Percentiles rank a stretch among this genome's conserved stretches.
phyloP scores from a whole-genome alignment of 306 rosid genomes.

The Styphnolobium japonicum region DNA sequence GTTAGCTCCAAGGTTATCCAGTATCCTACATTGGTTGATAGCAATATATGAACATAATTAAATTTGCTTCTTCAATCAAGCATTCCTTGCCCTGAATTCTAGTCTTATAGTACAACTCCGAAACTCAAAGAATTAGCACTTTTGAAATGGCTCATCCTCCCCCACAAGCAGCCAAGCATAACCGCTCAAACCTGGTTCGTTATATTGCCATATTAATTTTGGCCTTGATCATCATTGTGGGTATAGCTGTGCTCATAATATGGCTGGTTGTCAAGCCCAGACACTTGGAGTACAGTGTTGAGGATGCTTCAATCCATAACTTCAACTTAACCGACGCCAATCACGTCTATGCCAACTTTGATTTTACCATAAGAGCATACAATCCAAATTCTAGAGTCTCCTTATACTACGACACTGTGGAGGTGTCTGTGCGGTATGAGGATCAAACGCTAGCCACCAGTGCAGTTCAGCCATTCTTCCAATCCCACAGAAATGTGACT shows the following conservation, averaged over 20 bases:
- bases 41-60: background rate
- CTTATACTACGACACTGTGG: slow-evolving; percentile 47
- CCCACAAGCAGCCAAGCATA: background rate
- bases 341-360: slow-evolving; percentile 41
- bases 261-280: slow-evolving; percentile 53
- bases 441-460: slow-evolving; percentile 47
- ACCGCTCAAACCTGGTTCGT: slow-evolving; percentile 18
- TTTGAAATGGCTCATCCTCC: slow-evolving; percentile 25
- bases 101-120: background rate
- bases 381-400: slow-evolving; percentile 57
- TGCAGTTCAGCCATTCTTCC: slow-evolving; percentile 39
- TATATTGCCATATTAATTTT: slow-evolving; percentile 26
- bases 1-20: background rate
- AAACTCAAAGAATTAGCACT: background rate
- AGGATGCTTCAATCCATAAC: slow-evolving; percentile 40
- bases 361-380: slow-evolving; percentile 40
- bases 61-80: background rate
- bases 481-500: slow-evolving; percentile 40
- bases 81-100: background rate
- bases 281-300: slow-evolving; percentile 48
- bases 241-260: slow-evolving; percentile 45
- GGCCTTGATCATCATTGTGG: slow-evolving; percentile 31
- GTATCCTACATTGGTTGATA: background rate
- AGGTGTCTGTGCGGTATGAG: slow-evolving; percentile 33
- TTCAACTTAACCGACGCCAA: slow-evolving; percentile 34